Conservation (phyloP, 768 basidiomycete genomes). For the Hygrocybe punicea region DNA sequence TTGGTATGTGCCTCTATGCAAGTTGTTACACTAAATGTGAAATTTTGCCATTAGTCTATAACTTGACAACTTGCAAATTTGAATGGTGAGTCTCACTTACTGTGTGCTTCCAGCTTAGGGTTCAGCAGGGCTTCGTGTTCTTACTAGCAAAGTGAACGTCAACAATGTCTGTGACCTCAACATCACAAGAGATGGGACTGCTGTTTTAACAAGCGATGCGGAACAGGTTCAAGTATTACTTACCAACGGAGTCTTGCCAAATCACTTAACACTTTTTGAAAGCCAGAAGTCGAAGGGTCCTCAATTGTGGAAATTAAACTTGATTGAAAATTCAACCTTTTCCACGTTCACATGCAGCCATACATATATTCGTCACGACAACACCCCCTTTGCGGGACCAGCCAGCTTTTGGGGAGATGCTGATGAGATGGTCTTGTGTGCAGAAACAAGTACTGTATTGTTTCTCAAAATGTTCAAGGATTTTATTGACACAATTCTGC, state of each 20-base stretch:
- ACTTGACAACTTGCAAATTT: conserved; percentile 58
- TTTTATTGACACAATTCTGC: conserved; percentile 4
- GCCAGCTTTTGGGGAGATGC: conserved; percentile 81
- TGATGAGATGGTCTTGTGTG: conserved; percentile 74
- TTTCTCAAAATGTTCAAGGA: too few species aligned
- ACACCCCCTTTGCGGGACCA: conserved; percentile 73
- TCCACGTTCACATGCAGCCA: conserved; percentile 59
- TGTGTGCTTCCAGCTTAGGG: too few species aligned
- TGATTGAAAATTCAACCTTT: conserved; percentile 54
- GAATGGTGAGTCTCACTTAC: conserved; percentile 71
- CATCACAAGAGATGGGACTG: conserved; percentile 51
- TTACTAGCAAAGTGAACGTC: conserved; percentile 60
- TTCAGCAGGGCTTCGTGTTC: too few species aligned
- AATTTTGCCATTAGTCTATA: conserved; percentile 55
- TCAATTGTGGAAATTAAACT: conserved; percentile 71
- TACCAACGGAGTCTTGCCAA: too few species aligned
- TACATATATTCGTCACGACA: conserved; percentile 66
- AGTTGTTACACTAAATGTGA: background rate
- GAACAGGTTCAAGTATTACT: conserved; percentile 51
- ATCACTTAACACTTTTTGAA: conserved; percentile 32
- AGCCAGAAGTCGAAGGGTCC: conserved; percentile 29
- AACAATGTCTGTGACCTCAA: conserved; percentile 73
- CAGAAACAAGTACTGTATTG: conserved; percentile 56
- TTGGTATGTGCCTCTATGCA: conserved; percentile 52
- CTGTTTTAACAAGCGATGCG: conserved; percentile 71